Base-by-base conservation (phyloP, 2,329 filamentous ascomycete genomes). In the Pseudogymnoascus sp. region DNA sequence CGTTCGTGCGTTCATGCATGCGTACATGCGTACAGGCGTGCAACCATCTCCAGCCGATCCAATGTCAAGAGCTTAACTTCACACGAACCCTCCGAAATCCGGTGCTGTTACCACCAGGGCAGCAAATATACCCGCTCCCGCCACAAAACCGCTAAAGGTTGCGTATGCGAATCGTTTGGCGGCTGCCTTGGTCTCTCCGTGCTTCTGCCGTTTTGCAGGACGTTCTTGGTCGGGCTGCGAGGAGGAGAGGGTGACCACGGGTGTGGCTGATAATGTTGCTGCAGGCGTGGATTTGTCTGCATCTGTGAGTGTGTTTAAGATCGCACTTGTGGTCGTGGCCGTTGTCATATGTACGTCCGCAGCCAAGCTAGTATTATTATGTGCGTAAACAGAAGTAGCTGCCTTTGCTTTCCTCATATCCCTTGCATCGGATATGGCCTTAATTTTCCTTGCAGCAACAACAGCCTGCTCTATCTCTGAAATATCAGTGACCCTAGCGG, bases 341-440 rank as follows among this genome's bases (percentile, higher is more conserved):
- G 28, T 54, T 18, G 25, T 54, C 22, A 50, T 30, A 6, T 28
- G 22, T 11, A 16, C 11, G 7, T 50, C 25, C 25, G 43, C 25
- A 16, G 25, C 14, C 16, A 2, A 18, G 6, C 11, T 34, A 32
- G 28, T 28, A 3, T 32, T 54, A 34, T 54, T 20, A 20, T 54
- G 28, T 20, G 28, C 47, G 16, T 11, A 32, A 32, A 54, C 47
- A 54, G 47, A 6, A 20, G n/a, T 54, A 20, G 7, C 28, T 32
- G 47, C 47, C 32, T 54, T 28, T 3, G 47, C 47, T 32, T 28
- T 54, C 47, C 28, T 54, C 47, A 54, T 54, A 54, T 28, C n/a
- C 47, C 47, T 54, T n/a, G 47, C 47, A 32, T 54, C 47, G 18
- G 47, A 54, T 32, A 54, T 54, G n/a, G 28, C 47, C 47, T 54